Evolutionary conservation across 164 flowering plant species (phyloP).

Genomic region (Vitis labrusca): DNA sequence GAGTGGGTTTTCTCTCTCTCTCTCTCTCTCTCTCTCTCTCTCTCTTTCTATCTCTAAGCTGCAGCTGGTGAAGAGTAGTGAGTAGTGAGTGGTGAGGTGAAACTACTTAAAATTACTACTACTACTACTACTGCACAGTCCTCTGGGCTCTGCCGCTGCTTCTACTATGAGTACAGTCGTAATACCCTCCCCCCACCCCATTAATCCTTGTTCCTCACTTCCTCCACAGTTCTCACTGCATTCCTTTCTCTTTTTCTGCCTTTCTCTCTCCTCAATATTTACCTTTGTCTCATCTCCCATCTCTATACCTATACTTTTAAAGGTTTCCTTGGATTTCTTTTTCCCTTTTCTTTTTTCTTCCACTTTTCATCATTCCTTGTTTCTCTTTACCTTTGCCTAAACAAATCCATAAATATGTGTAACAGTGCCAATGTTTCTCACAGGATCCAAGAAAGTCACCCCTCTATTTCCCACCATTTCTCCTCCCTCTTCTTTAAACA

Average conservation of each 20-base stretch:
- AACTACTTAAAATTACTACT: no score
- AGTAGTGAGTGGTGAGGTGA: no score
- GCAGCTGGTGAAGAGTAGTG: no score
- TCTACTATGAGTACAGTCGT: no score
- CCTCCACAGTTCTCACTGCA: no score
- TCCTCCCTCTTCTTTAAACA: neutral
- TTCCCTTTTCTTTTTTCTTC: slow-evolving; percentile 23
- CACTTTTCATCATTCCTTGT: slow-evolving; percentile 51
- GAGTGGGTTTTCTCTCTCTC: slow-evolving; percentile 28
- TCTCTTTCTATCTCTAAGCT: neutral
- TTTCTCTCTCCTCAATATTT: neutral
- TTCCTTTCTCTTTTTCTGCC: no score
- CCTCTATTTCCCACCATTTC: slow-evolving; percentile 37
- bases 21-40: neutral
- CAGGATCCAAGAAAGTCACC: slow-evolving; percentile 54
- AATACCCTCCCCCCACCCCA: no score
- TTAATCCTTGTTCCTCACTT: no score
- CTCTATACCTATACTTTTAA: slow-evolving; percentile 14
- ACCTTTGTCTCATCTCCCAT: slow-evolving; percentile 23
- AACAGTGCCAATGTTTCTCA: slow-evolving; percentile 23
- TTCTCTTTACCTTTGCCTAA: slow-evolving; percentile 31
- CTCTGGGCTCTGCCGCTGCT: no score
- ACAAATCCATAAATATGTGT: slow-evolving; percentile 14
- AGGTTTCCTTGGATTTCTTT: slow-evolving; percentile 24
- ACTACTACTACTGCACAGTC: no score